Evolutionary conservation across 2,329 filamentous ascomycete species (phyloP).

Genomic region (Fusarium nelsonii): DNA sequence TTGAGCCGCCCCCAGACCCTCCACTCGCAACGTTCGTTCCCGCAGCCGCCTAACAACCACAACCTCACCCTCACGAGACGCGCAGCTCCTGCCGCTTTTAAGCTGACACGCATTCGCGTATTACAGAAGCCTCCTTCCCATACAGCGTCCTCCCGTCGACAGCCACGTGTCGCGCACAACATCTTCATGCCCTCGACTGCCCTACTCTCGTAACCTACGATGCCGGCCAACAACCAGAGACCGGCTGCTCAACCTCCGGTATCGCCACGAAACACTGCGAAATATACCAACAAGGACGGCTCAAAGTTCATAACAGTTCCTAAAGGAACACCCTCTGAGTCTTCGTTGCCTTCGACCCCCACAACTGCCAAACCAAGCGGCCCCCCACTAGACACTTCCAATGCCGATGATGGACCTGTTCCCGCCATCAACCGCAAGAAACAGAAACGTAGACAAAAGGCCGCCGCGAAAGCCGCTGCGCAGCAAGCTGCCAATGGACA

Average conservation of each 20-base stretch:
- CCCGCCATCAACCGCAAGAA: slow-evolving; percentile 88
- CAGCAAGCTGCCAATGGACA: slow-evolving; percentile 58
- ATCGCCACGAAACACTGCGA: slow-evolving; percentile 67
- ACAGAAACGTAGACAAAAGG: slow-evolving; percentile 91
- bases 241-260: slow-evolving; percentile 62
- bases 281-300: slow-evolving; percentile 76
- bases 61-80: slow-evolving; percentile 33
- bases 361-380: slow-evolving; percentile 56
- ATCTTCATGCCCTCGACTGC: slow-evolving; percentile 57
- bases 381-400: slow-evolving; percentile 46
- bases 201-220: slow-evolving; percentile 54
- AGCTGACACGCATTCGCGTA: slow-evolving; percentile 43
- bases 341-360: slow-evolving; percentile 66
- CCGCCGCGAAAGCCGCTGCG: slow-evolving; percentile 74
- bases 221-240: slow-evolving; percentile 67
- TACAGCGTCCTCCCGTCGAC: slow-evolving; percentile 40
- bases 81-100: slow-evolving; percentile 34
- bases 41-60: slow-evolving; percentile 40
- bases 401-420: slow-evolving; percentile 51
- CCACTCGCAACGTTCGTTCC: slow-evolving; percentile 46
- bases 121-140: slow-evolving; percentile 30
- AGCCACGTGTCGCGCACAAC: slow-evolving; percentile 50
- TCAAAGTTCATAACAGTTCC: slow-evolving; percentile 77
- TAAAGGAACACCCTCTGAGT: slow-evolving; percentile 65
- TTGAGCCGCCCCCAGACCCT: slow-evolving; percentile 51